A percentile compares a stretch with the other conserved stretches of the same genome.
phyloP scores from a whole-genome alignment of 2,329 filamentous ascomycete genomes.

The Fusarium duplospermum region DNA sequence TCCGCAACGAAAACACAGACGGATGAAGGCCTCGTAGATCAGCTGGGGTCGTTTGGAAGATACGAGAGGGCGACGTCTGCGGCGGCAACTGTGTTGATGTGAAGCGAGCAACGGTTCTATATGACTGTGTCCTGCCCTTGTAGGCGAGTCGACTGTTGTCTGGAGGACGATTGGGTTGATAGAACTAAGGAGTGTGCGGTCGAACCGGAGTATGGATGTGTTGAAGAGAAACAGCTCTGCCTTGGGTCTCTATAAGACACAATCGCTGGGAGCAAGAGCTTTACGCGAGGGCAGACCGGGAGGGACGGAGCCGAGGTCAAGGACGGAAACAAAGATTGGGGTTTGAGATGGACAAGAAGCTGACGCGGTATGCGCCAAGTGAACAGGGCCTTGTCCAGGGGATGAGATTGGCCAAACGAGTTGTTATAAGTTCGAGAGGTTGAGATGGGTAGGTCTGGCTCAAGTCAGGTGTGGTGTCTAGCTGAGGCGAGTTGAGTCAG shows the following conservation, averaged over 20 bases:
- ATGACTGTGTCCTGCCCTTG: not conserved
- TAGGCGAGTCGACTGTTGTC: not conserved
- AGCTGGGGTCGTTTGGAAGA: not conserved
- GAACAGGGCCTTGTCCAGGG: not conserved
- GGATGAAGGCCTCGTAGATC: not conserved
- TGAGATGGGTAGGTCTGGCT: slow-evolving; percentile 4
- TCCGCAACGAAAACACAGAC: not conserved
- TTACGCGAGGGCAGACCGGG: slow-evolving; percentile 4
- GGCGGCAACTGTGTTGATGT: not conserved
- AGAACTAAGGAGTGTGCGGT: not conserved
- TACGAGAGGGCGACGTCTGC: not conserved
- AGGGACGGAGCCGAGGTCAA: slow-evolving; percentile 14
- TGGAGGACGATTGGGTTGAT: not conserved
- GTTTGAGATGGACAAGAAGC: not conserved
- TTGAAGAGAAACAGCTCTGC: not conserved
- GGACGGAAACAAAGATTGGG: slow-evolving; percentile 12
- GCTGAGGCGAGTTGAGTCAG: slow-evolving; percentile 32
- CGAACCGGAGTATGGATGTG: not conserved
- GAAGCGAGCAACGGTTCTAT: not conserved
- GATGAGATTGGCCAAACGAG: slow-evolving; percentile 11
- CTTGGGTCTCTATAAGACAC: slow-evolving; percentile 2
- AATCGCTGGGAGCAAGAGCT: not conserved
- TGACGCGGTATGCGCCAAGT: slow-evolving; percentile 2
- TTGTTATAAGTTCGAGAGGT: slow-evolving; percentile 12
- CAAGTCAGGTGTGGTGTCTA: slow-evolving; percentile 17